Conservation (phyloP, 1,139 yeast genomes). For the Geotrichum phurueaensis region DNA sequence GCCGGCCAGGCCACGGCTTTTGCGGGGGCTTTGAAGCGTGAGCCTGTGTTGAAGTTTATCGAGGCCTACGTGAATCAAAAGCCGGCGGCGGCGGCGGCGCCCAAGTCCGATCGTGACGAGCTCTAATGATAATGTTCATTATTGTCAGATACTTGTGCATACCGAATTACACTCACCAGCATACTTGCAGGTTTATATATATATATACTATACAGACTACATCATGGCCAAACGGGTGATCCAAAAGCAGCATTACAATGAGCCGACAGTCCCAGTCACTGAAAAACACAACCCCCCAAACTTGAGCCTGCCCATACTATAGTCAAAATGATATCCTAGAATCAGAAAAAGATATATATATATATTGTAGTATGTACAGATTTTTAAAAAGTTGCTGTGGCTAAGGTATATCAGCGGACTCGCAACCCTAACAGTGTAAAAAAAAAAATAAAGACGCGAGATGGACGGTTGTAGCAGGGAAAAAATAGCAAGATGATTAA, state of each 20-base stretch:
- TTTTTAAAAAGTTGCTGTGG: not conserved
- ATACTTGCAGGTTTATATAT: too few relatives aligned
- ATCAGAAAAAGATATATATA: not conserved
- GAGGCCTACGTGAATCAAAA: constrained; percentile 2
- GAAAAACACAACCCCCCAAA: too few relatives aligned
- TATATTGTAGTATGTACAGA: not conserved
- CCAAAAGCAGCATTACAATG: not conserved
- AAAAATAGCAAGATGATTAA: not conserved
- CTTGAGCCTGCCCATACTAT: not conserved
- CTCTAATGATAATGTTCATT: not conserved
- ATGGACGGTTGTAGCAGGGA: not conserved
- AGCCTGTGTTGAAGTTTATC: constrained; percentile 30
- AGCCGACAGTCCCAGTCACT: not conserved
- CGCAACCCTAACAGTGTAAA: not conserved
- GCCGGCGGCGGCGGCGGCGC: not conserved
- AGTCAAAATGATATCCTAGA: too few relatives aligned
- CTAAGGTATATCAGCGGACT: not conserved
- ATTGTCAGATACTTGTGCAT: too few relatives aligned
- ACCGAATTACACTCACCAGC: too few relatives aligned
- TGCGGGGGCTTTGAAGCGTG: constrained; percentile 32
- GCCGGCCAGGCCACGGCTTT: constrained; percentile 21
- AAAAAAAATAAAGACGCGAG: not conserved
- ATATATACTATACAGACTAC: too few relatives aligned
- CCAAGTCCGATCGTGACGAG: not conserved
- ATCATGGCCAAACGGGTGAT: too few relatives aligned